Percentiles rank a stretch among this genome's conserved stretches.
Evolutionary conservation across 2,329 filamentous ascomycete genomes (phyloP).

Genomic region (Apiospora saccharicola): DNA sequence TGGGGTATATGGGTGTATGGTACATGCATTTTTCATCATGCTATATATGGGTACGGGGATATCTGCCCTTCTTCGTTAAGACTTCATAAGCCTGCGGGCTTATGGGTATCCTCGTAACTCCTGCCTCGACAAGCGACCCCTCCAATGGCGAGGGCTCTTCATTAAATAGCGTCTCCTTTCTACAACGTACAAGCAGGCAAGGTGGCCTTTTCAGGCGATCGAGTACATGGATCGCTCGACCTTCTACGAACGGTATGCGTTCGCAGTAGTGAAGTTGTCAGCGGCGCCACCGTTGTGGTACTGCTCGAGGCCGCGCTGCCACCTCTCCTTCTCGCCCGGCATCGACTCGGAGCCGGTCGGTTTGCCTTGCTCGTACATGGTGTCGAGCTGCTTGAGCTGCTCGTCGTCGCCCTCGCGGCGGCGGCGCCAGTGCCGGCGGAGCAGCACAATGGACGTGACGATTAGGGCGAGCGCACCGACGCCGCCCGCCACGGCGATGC

Average conservation of each 20-base stretch:
- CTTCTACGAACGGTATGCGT: conserved; percentile 6
- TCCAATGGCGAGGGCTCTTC: conserved; percentile 1
- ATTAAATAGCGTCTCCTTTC: background rate
- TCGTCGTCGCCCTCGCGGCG: conserved; percentile 40
- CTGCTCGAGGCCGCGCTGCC: conserved; percentile 41
- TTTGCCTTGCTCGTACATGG: conserved; percentile 40
- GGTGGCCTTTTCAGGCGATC: too few relatives aligned
- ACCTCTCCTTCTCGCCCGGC: conserved; percentile 37
- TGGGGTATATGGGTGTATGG: background rate
- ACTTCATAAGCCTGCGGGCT: conserved; percentile 20
- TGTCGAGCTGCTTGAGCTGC: conserved; percentile 36
- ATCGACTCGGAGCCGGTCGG: conserved; percentile 35
- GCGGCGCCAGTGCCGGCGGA: conserved; percentile 41
- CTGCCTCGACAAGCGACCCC: conserved; percentile 16
- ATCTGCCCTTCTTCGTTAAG: conserved; percentile 5
- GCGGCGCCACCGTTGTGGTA: conserved; percentile 33
- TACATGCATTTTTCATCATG: conserved; percentile 12
- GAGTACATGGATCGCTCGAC: background rate
- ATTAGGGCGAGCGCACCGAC: conserved; percentile 38
- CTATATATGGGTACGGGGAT: conserved; percentile 9
- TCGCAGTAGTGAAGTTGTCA: background rate
- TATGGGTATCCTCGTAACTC: background rate
- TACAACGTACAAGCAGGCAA: background rate
- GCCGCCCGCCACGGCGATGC: conserved; percentile 38
- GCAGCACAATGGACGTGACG: conserved; percentile 35